Conservation (phyloP, 345 rosid species). For the Eutrema japonicum region DNA sequence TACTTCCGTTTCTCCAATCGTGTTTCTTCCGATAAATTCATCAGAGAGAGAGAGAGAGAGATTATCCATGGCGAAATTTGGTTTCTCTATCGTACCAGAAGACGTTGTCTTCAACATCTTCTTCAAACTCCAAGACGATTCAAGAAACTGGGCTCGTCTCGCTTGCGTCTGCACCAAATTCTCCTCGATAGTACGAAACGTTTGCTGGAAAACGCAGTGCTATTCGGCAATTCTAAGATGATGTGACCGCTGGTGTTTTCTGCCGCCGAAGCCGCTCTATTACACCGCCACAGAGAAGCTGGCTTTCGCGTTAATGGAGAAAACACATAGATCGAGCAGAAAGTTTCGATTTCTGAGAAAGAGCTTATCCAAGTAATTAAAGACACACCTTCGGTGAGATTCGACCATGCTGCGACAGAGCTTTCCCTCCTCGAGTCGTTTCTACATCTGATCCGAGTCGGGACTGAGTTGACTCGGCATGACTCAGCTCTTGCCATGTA, state of each 20-base stretch:
- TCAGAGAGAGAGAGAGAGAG: neutral
- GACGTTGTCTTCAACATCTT: slow-evolving; percentile 81
- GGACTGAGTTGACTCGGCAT: slow-evolving; percentile 62
- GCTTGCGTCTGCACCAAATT: slow-evolving; percentile 89
- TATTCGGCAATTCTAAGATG: slow-evolving; percentile 35
- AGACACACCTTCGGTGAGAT: no score
- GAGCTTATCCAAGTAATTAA: no score
- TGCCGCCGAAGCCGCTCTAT: no score
- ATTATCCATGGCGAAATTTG: slow-evolving; percentile 50
- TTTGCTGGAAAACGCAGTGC: slow-evolving; percentile 75
- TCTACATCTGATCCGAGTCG: slow-evolving; percentile 60
- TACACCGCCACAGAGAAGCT: no score
- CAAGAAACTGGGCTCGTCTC: slow-evolving; percentile 79
- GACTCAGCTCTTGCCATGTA: slow-evolving; percentile 86
- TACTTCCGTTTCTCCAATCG: no score
- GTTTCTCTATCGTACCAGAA: slow-evolving; percentile 67
- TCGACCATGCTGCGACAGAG: no score
- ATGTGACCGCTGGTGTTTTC: no score
- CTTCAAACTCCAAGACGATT: slow-evolving; percentile 87
- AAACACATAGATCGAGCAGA: no score
- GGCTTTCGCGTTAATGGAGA: no score
- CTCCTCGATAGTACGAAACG: slow-evolving; percentile 65
- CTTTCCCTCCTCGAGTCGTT: no score
- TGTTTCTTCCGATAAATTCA: no score
- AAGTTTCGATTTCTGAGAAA: no score